Conservation (phyloP, 2,329 filamentous ascomycete genomes). For the Tolypocladium guangdongense region DNA sequence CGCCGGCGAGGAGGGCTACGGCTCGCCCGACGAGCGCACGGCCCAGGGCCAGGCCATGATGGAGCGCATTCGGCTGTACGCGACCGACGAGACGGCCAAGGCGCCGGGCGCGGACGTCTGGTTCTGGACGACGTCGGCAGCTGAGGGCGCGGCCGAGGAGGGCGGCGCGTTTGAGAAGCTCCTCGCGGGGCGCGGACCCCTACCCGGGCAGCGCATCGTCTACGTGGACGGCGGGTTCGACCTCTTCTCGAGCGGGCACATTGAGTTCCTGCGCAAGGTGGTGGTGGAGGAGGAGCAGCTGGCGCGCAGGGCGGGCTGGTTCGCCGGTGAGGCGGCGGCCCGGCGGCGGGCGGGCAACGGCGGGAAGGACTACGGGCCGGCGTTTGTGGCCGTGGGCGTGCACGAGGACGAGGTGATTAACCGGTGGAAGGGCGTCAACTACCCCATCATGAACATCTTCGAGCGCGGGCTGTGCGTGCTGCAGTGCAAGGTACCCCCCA, state of each 20-base stretch:
- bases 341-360: constrained; percentile 45
- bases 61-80: constrained; percentile 72
- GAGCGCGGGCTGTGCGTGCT: constrained; percentile 91
- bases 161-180: constrained; percentile 56
- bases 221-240: constrained; percentile 98
- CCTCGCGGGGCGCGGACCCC: constrained; percentile 57
- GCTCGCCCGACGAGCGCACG: constrained; percentile 55
- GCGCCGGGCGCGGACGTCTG: constrained; percentile 74
- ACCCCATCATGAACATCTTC: constrained; percentile 99
- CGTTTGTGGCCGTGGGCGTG: constrained; percentile 84
- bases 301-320: constrained; percentile 63
- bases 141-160: constrained; percentile 38
- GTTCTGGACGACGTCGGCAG: constrained; percentile 58
- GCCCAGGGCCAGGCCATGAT: constrained; percentile 57
- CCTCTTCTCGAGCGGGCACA: constrained; percentile 92
- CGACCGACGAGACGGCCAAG: constrained; percentile 73
- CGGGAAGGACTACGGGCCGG: constrained; percentile 67
- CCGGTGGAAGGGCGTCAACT: constrained; percentile 92
- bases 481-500: constrained; percentile 64
- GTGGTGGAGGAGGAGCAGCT: constrained; percentile 60
- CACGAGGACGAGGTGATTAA: constrained; percentile 96
- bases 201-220: constrained; percentile 73
- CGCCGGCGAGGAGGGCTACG: constrained; percentile 60
- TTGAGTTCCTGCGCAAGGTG: constrained; percentile 81
- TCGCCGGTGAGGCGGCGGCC: constrained; percentile 48